phyloP scores from a whole-genome alignment of 345 rosid genomes.

The Camelina hispida region DNA sequence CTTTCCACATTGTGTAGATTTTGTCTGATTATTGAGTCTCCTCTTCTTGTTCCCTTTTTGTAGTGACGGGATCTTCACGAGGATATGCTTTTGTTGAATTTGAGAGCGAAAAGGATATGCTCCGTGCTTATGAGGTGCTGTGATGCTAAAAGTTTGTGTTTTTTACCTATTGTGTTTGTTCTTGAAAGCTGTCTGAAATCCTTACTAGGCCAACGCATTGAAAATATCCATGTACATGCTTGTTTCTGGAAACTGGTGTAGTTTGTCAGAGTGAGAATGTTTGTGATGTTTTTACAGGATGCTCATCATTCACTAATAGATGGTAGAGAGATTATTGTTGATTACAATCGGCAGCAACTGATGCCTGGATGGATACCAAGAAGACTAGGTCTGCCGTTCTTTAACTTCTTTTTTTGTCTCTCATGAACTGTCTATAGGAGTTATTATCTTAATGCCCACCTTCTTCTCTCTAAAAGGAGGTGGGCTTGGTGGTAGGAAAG shows the following conservation, averaged over 20 bases:
- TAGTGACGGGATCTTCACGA: constrained; percentile 92
- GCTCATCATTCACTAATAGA: constrained; percentile 82
- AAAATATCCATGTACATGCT: neutral
- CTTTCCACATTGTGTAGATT: too few relatives aligned
- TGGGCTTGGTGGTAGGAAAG: constrained; percentile 95
- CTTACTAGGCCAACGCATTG: neutral
- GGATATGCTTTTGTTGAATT: constrained; percentile 92
- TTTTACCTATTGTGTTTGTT: neutral
- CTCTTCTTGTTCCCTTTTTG: neutral
- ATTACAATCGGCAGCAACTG: constrained; percentile 80
- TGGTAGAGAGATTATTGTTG: constrained; percentile 79
- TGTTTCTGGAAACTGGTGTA: neutral
- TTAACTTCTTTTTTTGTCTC: neutral
- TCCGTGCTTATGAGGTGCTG: constrained; percentile 76
- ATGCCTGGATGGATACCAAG: constrained; percentile 99
- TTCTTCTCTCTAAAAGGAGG: constrained; percentile 59
- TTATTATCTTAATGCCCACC: neutral
- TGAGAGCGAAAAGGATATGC: constrained; percentile 87
- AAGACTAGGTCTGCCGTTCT: constrained; percentile 73
- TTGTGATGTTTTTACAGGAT: constrained; percentile 53
- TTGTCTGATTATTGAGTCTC: too few relatives aligned
- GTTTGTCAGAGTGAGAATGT: neutral
- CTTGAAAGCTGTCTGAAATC: constrained; percentile 6
- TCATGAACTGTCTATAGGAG: neutral
- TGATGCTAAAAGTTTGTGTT: neutral